Evolutionary conservation across 768 basidiomycete genomes (phyloP).

Genomic region (Lactifluus volemus): DNA sequence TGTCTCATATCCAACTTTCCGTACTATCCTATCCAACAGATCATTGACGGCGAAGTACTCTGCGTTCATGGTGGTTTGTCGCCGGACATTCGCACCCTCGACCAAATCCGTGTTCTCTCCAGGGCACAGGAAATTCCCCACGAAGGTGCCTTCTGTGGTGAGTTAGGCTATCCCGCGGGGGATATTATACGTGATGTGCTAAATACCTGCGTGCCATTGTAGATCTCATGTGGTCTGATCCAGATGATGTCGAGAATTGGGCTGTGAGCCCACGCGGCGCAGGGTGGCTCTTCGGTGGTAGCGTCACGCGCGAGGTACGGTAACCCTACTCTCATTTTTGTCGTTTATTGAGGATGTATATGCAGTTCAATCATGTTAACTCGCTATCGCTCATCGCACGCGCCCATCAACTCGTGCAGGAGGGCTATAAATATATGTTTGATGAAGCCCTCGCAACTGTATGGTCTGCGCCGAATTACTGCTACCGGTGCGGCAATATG

Average conservation of each 20-base stretch:
- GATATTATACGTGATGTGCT: background rate
- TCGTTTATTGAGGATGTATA: background rate
- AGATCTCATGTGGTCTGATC: slow-evolving; percentile 99
- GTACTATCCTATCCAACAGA: slow-evolving; percentile 38
- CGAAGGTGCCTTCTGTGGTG: slow-evolving; percentile 95
- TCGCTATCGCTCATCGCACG: slow-evolving; percentile 81
- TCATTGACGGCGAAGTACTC: slow-evolving; percentile 85
- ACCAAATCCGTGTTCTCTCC: slow-evolving; percentile 88
- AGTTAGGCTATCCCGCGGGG: slow-evolving; percentile 18
- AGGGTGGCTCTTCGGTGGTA: slow-evolving; percentile 88
- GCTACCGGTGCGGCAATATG: slow-evolving; percentile 79
- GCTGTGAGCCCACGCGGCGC: slow-evolving; percentile 94
- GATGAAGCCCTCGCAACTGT: slow-evolving; percentile 87
- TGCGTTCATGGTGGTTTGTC: slow-evolving; percentile 97
- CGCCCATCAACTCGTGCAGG: slow-evolving; percentile 94
- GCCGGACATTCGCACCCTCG: slow-evolving; percentile 90
- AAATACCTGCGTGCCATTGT: background rate
- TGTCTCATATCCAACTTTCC: background rate
- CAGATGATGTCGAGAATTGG: slow-evolving; percentile 93
- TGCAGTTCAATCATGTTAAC: slow-evolving; percentile 89
- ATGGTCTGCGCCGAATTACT: slow-evolving; percentile 35
- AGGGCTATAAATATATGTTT: slow-evolving; percentile 97
- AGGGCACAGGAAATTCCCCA: slow-evolving; percentile 98
- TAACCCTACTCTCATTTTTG: background rate
- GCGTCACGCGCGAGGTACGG: slow-evolving; percentile 73